Base-by-base conservation (phyloP, 495 filamentous ascomycete genomes). In the Talaromyces liani region DNA sequence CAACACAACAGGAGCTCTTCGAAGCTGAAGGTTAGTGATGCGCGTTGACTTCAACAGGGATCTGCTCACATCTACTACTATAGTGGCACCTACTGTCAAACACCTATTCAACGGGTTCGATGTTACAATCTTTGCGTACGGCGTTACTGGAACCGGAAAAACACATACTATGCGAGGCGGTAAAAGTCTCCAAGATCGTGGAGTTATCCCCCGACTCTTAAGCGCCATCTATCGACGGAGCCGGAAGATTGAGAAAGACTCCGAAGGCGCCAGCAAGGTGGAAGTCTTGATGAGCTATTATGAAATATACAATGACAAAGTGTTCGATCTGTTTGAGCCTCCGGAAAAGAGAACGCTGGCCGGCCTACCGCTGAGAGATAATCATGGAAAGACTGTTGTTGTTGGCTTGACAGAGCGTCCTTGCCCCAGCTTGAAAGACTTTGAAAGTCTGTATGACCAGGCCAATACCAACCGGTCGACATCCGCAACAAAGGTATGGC, bases 91-190 rank as follows among this genome's bases (percentile, higher is more conserved):
- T 0, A 89, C 90, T 39, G 79, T 96, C 36, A 97, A 96, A 68
- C 88, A 96, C 62, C 85, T 98, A 5, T 97, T 98, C 78, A 88
- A 91, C 72, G 94, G 94, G 60, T 87, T 92, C 66, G 94, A 98
- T 73, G 87, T 96, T 27, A 97, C 92, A 2, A 83, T 98, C 58
- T 98, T 98, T 71, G 93, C 94, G 45, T 97, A 98, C 69, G 94
- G 94, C 45, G 91, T 93, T 22, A 98, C 94, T 1, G 94, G 94
- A 24, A 96, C 92, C 0, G 94, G 94, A 24, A 98, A 98, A 75
- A 98, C 94, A 58, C 91, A 97, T 77, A 98, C 94, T 1, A 98
- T 98, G 94, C 87, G 94, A 63, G 94, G 94, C 62, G 93, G 93
- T 60, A 89, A 96, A 75, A 87, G 87, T 68, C 79, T 97, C 53